A percentile compares a stretch with the other conserved stretches of the same genome.
Evolutionary conservation across 139 green algal species (phyloP).

Genomic region (Raphidocelis subcapitata): DNA sequence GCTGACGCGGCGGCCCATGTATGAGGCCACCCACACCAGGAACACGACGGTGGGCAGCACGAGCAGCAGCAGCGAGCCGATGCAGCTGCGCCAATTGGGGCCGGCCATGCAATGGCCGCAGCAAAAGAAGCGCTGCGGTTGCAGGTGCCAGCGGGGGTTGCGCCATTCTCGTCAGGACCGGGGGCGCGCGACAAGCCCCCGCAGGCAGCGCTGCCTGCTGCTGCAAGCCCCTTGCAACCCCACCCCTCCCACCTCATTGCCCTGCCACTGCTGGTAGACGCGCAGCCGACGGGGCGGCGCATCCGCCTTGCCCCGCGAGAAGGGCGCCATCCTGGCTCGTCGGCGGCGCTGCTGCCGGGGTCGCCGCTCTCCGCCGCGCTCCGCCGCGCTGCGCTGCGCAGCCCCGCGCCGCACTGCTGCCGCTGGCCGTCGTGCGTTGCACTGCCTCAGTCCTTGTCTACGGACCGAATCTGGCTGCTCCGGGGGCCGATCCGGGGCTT

Average conservation of each 20-base stretch:
- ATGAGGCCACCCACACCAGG: slow-evolving; percentile 63
- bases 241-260: slow-evolving; percentile 67
- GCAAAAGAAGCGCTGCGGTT: slow-evolving; percentile 56
- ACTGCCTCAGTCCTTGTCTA: no score
- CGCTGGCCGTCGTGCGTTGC: no score
- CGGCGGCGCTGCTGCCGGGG: no score
- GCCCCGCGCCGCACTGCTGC: no score
- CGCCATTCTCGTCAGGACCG: neutral
- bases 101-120: slow-evolving; percentile 56
- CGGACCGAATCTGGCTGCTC: no score
- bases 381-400: no score
- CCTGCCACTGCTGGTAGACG: slow-evolving; percentile 65
- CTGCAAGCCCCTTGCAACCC: no score
- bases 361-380: no score
- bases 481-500: no score
- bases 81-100: slow-evolving; percentile 74
- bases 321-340: no score
- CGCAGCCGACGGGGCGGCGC: slow-evolving; percentile 5
- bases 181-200: neutral
- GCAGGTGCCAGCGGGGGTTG: neutral
- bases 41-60: slow-evolving; percentile 63
- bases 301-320: no score
- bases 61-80: slow-evolving; percentile 64
- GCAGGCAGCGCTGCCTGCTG: neutral
- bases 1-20: slow-evolving; percentile 45